Conservation (phyloP, 2,329 filamentous ascomycete species). For the Aspergillus costaricaensis region DNA sequence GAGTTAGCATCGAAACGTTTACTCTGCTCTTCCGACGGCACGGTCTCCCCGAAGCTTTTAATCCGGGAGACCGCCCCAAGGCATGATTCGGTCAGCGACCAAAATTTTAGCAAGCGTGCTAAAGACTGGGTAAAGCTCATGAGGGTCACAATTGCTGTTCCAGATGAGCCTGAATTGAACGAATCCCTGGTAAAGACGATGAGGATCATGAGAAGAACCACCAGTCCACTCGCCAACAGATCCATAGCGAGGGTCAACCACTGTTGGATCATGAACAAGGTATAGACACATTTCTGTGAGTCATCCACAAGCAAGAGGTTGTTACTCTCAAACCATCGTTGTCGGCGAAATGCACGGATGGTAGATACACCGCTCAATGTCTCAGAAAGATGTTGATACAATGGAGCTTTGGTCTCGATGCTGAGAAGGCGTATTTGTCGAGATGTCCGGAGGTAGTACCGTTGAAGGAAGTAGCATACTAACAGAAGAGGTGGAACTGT, state of each 20-base stretch:
- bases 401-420: background rate
- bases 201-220: background rate
- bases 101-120: background rate
- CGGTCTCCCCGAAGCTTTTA: background rate
- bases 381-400: background rate
- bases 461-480: background rate
- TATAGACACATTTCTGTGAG: background rate
- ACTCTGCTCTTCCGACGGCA: background rate
- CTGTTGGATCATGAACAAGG: background rate
- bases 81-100: background rate
- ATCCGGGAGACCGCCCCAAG: background rate
- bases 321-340: background rate
- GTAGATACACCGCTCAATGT: background rate
- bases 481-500: background rate
- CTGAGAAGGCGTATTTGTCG: background rate
- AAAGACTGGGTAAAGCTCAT: slow-evolving; percentile 2
- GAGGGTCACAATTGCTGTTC: background rate
- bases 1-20: background rate
- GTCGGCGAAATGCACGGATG: background rate
- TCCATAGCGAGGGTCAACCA: slow-evolving; percentile 2
- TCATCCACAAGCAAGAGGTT: background rate
- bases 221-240: background rate
- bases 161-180: background rate
- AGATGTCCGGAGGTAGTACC: background rate
- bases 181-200: background rate